These are phyloP conservation scores for Platanthera guangdongensis DNA, from an alignment of 106 monocot species.

Conservation along the genomic window DNA sequence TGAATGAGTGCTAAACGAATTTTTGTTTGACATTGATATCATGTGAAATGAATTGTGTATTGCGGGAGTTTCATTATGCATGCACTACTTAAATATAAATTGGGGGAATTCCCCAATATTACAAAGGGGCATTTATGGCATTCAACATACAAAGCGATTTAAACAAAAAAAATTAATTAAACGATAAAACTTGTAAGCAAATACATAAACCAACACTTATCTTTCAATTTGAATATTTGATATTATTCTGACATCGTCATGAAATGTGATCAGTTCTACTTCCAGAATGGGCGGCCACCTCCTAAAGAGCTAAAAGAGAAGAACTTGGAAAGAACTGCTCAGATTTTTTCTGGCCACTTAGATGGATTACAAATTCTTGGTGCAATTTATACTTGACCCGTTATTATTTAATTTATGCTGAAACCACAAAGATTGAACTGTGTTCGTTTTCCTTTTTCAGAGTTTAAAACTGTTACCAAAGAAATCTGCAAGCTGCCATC, in stretches of 20 bases:
- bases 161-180: no score
- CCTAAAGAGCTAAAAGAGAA: slow-evolving; percentile 62
- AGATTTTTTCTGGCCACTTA: slow-evolving; percentile 52
- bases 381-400: neutral
- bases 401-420: neutral
- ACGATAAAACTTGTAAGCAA: no score
- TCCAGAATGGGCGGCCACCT: slow-evolving; percentile 77
- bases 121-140: no score
- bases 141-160: no score
- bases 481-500: slow-evolving; percentile 96
- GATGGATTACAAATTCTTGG: slow-evolving; percentile 81
- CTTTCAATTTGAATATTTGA: neutral
- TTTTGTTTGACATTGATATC: no score
- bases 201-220: no score
- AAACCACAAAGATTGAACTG: neutral
- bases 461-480: slow-evolving; percentile 71
- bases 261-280: slow-evolving; percentile 56
- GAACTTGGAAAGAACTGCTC: slow-evolving; percentile 56
- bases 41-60: no score
- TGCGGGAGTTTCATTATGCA: no score
- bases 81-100: no score
- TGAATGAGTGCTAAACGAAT: no score
- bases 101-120: no score
- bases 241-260: neutral
- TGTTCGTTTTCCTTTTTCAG: slow-evolving; percentile 17